phyloP scores from a whole-genome alignment of 2,329 filamentous ascomycete genomes.

The Neopestalotiopsis sp. region DNA sequence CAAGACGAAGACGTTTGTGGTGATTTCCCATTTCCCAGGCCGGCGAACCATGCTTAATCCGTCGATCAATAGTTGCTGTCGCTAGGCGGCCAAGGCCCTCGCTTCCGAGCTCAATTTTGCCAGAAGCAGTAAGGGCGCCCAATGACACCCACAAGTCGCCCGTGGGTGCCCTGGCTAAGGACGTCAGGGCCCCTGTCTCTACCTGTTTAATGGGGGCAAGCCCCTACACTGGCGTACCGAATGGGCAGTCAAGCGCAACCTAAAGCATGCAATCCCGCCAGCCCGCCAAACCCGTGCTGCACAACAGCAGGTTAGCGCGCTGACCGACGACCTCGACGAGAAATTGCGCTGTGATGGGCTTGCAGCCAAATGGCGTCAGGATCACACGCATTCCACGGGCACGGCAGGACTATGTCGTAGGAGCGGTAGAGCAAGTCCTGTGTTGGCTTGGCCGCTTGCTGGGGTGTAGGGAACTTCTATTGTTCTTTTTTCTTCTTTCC shows the following conservation, averaged over 20 bases:
- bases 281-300: background rate
- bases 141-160: background rate
- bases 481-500: background rate
- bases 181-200: background rate
- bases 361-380: constrained; percentile 6
- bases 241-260: background rate
- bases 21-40: constrained; percentile 2
- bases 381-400: background rate
- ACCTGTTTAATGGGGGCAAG: background rate
- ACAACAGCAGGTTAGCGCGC: constrained; percentile 6
- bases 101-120: constrained; percentile 2
- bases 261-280: background rate
- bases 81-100: constrained; percentile 8
- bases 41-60: background rate
- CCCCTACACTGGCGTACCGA: background rate
- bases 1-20: background rate
- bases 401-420: background rate
- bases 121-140: constrained; percentile 1
- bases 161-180: background rate
- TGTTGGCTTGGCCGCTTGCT: background rate
- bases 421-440: background rate
- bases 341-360: constrained; percentile 15
- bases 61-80: constrained; percentile 6
- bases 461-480: background rate
- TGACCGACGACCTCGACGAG: constrained; percentile 8